Percentiles rank a stretch among this genome's conserved stretches.
Conservation (phyloP, 2,329 filamentous ascomycete genomes). For the Microsporum canis region DNA sequence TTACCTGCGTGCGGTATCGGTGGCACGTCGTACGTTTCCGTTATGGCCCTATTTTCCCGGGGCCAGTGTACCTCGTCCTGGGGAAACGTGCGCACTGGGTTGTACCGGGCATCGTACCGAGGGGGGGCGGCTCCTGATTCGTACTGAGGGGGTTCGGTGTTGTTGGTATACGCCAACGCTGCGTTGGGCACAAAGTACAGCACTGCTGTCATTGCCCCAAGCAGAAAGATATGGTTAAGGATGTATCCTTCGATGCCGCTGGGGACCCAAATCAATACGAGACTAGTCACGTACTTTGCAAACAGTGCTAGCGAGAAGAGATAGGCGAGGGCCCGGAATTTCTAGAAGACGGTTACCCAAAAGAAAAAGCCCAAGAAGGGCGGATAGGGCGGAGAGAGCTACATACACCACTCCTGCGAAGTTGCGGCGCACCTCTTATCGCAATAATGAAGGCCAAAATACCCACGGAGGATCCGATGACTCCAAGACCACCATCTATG, state of each 20-base stretch:
- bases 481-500: not conserved
- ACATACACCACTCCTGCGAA: not conserved
- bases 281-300: not conserved
- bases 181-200: not conserved
- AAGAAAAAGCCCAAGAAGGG: not conserved
- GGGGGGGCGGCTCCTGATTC: not conserved
- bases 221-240: not conserved
- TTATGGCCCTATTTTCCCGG: not conserved
- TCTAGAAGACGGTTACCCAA: not conserved
- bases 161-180: not conserved
- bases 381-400: not conserved
- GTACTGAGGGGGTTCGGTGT: not conserved
- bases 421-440: not conserved
- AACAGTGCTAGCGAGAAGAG: not conserved
- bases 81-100: not conserved
- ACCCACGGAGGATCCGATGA: not conserved
- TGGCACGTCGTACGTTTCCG: not conserved
- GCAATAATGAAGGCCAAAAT: not conserved
- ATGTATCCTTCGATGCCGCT: not conserved
- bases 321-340: not conserved
- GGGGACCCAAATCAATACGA: not conserved
- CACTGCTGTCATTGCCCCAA: not conserved
- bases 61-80: not conserved
- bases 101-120: not conserved
- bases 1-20: not conserved